Percentiles rank a stretch among this genome's conserved stretches.
These are phyloP conservation scores for Pterocarpus santalinus DNA, from an alignment of 306 rosid genomes.

Conservation along the genomic window DNA sequence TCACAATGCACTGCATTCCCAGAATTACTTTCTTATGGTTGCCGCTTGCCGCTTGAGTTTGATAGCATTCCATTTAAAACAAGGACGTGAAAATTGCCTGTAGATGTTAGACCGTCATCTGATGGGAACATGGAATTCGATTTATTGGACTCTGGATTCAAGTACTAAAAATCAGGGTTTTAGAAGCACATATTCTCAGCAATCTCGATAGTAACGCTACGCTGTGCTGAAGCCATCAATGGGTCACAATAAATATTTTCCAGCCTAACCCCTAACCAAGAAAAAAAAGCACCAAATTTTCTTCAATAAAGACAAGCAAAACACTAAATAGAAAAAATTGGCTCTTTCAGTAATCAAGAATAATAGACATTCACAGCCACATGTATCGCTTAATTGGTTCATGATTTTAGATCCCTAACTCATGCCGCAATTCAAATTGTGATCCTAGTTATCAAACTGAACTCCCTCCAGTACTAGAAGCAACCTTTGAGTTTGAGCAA, in stretches of 20 bases:
- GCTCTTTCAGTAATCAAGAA: too few relatives aligned
- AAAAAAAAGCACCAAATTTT: constrained; percentile 25
- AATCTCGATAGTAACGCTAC: constrained; percentile 49
- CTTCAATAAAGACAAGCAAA: background rate
- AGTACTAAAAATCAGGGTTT: constrained; percentile 67
- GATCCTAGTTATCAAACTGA: too few relatives aligned
- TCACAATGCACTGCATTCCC: too few relatives aligned
- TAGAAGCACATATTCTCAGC: constrained; percentile 71
- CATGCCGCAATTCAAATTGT: too few relatives aligned
- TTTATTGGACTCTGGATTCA: constrained; percentile 63
- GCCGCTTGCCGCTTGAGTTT: constrained; percentile 43
- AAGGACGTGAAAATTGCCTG: constrained; percentile 64
- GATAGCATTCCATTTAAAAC: constrained; percentile 74
- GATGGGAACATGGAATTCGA: constrained; percentile 63
- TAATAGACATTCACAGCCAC: too few relatives aligned
- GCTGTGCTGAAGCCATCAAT: constrained; percentile 66
- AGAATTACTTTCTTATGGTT: too few relatives aligned
- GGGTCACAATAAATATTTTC: constrained; percentile 78
- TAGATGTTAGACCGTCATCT: constrained; percentile 56
- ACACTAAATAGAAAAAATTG: background rate
- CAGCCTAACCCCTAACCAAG: constrained; percentile 73
- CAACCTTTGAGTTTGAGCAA: too few relatives aligned
- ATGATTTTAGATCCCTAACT: too few relatives aligned
- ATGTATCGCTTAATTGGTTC: too few relatives aligned
- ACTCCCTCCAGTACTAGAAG: too few relatives aligned